A percentile compares a stretch with the other conserved stretches of the same genome.
phyloP scores from a whole-genome alignment of 495 filamentous ascomycete genomes.

The Corynascus novoguineensis region DNA sequence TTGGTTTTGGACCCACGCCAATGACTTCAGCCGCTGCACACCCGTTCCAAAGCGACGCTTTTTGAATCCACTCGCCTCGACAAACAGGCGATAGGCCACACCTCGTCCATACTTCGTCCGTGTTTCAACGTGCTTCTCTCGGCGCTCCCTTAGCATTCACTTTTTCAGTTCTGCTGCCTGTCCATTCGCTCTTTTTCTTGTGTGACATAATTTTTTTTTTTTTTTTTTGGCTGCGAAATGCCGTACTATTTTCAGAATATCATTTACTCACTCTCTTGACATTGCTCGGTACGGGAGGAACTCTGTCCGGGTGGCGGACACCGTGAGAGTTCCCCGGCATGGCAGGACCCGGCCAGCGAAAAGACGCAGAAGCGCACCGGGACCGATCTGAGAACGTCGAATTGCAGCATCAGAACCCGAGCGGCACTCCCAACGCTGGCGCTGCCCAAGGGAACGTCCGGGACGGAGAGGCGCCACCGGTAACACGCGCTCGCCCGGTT shows the following conservation, averaged over 20 bases:
- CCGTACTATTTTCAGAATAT: not conserved
- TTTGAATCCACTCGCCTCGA: not conserved
- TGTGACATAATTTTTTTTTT: not conserved
- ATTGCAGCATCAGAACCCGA: constrained; percentile 14
- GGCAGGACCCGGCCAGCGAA: constrained; percentile 10
- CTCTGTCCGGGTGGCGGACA: not conserved
- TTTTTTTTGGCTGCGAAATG: not conserved
- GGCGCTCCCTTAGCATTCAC: no score
- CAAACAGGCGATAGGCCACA: no score
- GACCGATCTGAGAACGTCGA: constrained; percentile 26
- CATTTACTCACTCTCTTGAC: not conserved
- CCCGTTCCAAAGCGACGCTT: not conserved
- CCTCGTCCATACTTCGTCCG: no score
- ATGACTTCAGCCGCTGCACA: not conserved
- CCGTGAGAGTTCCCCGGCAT: constrained; percentile 7
- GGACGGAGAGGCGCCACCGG: not conserved
- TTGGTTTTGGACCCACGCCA: not conserved
- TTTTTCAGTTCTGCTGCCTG: not conserved
- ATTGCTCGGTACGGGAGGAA: not conserved
- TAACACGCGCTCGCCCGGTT: not conserved
- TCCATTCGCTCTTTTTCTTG: not conserved
- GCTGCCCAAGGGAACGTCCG: not conserved
- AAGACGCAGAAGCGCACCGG: constrained; percentile 17
- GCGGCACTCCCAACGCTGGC: not conserved
- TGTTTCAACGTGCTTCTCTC: no score